phyloP scores from a whole-genome alignment of 1,284 basidiomycete genomes.

The Moniliophthora roreri region DNA sequence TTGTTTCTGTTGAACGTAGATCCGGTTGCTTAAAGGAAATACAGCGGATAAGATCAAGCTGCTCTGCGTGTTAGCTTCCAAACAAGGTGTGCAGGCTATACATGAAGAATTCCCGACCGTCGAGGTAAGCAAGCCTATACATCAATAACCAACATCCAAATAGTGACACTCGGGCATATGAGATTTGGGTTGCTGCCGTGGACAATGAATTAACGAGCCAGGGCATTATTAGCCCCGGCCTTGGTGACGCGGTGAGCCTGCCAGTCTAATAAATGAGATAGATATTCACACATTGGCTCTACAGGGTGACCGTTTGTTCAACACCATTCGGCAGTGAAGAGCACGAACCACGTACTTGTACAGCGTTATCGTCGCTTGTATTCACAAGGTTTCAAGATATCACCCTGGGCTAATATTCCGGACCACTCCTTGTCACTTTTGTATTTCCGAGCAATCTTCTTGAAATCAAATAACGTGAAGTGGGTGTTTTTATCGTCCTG shows the following conservation, averaged over 20 bases:
- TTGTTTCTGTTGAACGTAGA: slow-evolving; percentile 4
- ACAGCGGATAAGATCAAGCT: slow-evolving; percentile 79
- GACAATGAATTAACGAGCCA: slow-evolving; percentile 71
- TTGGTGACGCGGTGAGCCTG: slow-evolving; percentile 80
- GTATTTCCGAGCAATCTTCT: slow-evolving; percentile 53
- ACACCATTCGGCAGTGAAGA: slow-evolving; percentile 42
- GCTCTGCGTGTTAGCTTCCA: slow-evolving; percentile 79
- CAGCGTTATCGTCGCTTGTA: slow-evolving; percentile 91
- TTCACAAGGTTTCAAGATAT: slow-evolving; percentile 87
- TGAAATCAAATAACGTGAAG: slow-evolving; percentile 87
- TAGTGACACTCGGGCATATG: slow-evolving; percentile 7
- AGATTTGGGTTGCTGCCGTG: slow-evolving; percentile 86
- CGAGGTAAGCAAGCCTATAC: slow-evolving; percentile 50
- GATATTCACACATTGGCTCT: slow-evolving; percentile 11
- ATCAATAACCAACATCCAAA: slow-evolving; percentile 4
- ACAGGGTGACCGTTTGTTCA: slow-evolving; percentile 68
- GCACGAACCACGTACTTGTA: neutral
- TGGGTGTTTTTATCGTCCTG: slow-evolving; percentile 86
- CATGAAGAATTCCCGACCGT: slow-evolving; percentile 72
- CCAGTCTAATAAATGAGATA: neutral
- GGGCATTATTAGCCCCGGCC: slow-evolving; percentile 83
- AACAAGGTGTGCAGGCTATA: slow-evolving; percentile 73
- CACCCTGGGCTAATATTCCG: slow-evolving; percentile 58
- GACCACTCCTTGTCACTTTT: slow-evolving; percentile 65
- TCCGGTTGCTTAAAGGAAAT: neutral